Evolutionary conservation across 2,329 filamentous ascomycete genomes (phyloP).

Genomic region (Trichoderma hamatum): DNA sequence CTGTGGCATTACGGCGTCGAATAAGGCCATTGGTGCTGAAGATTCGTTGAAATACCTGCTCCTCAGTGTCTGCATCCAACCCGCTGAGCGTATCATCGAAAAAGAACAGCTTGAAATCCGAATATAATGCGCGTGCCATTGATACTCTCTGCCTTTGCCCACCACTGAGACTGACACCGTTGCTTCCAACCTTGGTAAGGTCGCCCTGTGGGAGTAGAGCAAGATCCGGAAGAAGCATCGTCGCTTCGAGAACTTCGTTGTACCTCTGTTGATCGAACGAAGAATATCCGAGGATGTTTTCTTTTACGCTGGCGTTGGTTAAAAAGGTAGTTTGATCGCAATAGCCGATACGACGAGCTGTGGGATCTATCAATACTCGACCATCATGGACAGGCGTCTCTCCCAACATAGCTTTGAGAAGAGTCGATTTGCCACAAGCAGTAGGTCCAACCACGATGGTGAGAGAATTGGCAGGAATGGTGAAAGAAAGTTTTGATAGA

Average conservation of each 20-base stretch:
- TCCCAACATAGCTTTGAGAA: slow-evolving; percentile 42
- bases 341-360: slow-evolving; percentile 33
- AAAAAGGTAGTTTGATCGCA: slow-evolving; percentile 42
- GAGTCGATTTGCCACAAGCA: slow-evolving; percentile 42
- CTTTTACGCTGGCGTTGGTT: slow-evolving; percentile 40
- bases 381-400: slow-evolving; percentile 34
- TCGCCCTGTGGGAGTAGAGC: slow-evolving; percentile 41
- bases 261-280: slow-evolving; percentile 40
- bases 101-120: slow-evolving; percentile 84
- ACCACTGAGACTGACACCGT: slow-evolving; percentile 48
- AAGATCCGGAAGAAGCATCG: slow-evolving; percentile 40
- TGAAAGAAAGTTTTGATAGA: slow-evolving; percentile 30
- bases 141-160: slow-evolving; percentile 75
- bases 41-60: slow-evolving; percentile 48
- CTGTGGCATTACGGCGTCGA: slow-evolving; percentile 41
- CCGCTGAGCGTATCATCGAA: slow-evolving; percentile 42
- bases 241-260: slow-evolving; percentile 41
- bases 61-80: slow-evolving; percentile 49
- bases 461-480: slow-evolving; percentile 28
- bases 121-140: slow-evolving; percentile 90
- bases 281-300: slow-evolving; percentile 45
- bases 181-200: slow-evolving; percentile 44
- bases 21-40: slow-evolving; percentile 48
- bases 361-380: slow-evolving; percentile 24
- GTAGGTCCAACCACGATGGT: slow-evolving; percentile 45